phyloP scores from a whole-genome alignment of 441 rosid genomes.

The Pelargonium citronellum region DNA sequence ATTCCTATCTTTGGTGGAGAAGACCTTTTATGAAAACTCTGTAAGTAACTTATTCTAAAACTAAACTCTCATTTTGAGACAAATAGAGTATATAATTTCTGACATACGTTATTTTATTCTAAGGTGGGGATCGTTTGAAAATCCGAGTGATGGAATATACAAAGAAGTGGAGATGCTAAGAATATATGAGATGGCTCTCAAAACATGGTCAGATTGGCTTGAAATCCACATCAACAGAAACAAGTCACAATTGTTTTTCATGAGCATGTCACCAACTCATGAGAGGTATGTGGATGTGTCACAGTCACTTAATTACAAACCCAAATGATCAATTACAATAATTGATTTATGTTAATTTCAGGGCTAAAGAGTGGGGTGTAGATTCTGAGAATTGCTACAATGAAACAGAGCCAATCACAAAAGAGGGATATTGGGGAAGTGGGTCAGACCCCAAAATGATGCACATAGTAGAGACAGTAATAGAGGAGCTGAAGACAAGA shows the following conservation, averaged over 20 bases:
- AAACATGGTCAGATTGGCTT: conserved; percentile 58
- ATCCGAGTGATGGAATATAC: conserved; percentile 41
- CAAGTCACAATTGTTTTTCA: conserved; percentile 53
- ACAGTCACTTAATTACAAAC: no score
- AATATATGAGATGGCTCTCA: conserved; percentile 59
- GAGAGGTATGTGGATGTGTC: conserved; percentile 37
- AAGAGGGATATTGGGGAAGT: no score
- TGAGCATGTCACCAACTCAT: conserved; percentile 67
- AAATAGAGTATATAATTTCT: no score
- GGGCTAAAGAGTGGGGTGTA: no score
- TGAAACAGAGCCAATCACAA: no score
- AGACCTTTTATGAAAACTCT: conserved; percentile 81
- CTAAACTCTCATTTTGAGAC: not conserved
- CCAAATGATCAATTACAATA: no score
- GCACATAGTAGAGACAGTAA: conserved; percentile 17
- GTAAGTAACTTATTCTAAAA: conserved; percentile 34
- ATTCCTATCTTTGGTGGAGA: conserved; percentile 99
- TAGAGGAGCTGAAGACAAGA: no score
- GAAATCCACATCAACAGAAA: conserved; percentile 46
- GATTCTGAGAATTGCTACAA: no score
- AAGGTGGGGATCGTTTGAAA: conserved; percentile 76
- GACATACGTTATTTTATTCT: not conserved
- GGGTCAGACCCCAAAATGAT: conserved; percentile 17
- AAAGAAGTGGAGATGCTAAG: conserved; percentile 54
- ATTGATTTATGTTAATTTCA: no score